A percentile compares a stretch with the other conserved stretches of the same genome.
Evolutionary conservation across 768 basidiomycete genomes (phyloP).

Genomic region (Serendipita indica): DNA sequence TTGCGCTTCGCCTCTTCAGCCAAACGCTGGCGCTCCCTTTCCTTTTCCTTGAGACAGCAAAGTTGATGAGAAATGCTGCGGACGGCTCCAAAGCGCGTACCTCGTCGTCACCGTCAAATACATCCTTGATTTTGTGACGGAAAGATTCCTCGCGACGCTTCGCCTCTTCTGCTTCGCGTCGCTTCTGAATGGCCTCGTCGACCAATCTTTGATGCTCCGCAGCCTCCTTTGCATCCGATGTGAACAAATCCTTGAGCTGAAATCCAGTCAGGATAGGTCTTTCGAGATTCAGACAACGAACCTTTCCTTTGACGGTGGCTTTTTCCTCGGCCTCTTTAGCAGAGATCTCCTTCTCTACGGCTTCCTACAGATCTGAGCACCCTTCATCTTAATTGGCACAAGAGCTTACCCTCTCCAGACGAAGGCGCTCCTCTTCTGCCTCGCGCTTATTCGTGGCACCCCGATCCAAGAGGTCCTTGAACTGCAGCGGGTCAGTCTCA

Average conservation of each 20-base stretch:
- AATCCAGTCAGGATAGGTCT: background rate
- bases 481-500: background rate
- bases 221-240: background rate
- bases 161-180: background rate
- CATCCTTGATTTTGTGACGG: background rate
- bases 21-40: background rate
- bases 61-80: background rate
- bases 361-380: background rate
- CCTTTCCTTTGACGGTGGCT: background rate
- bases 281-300: background rate
- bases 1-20: background rate
- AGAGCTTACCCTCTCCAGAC: background rate
- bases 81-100: background rate
- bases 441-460: background rate
- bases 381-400: background rate
- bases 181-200: background rate
- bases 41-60: background rate
- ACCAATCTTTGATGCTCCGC: background rate
- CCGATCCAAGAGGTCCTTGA: background rate
- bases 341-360: background rate
- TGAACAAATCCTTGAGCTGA: background rate
- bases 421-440: background rate
- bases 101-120: background rate
- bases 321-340: constrained; percentile 3
- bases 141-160: background rate